Evolutionary conservation across 805 yeast species (phyloP), one percentile per base, ranked within the genome.

Genomic region (Suhomyces prunicola): DNA sequence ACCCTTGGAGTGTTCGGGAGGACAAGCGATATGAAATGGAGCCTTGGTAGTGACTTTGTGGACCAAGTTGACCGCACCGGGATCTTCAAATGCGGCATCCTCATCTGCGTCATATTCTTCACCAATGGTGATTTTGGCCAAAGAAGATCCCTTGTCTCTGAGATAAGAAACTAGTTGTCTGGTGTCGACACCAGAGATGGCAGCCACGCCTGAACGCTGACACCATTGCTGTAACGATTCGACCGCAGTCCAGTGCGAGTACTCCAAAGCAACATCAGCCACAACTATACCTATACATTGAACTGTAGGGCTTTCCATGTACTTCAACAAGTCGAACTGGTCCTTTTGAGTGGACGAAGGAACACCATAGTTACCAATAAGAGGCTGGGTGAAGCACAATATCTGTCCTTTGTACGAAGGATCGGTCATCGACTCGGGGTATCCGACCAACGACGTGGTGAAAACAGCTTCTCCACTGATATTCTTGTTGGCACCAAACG

Each of bases 231-330:
- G 88, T 54, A 94, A 80, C 17, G 96, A 87, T 76, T 94, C 98
- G 33, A 94, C 97, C 3, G 99, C 99, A 36, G 98, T 92, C 99
- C 99, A 94, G 71, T 94, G 99, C n/a, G 97, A 90, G 73, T 93
- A 90, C 69, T 91, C 82, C 80, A 92, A 82, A 22, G 99, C 98
- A 51, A 84, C 97, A 67, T 94, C 97, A 44, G 96, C 88, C 26
- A 94, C 99, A 47, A 94, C 96, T 54, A 94, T 90, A 62, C 98
- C 99, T 56, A 88, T 86, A 73, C 97, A 92, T 74, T 94, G 98
- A 52, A 90, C 85, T 61, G 81, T 83, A 5, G 97, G 94, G 53
- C 92, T 83, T 76, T 94, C 99, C 74, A 94, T 87, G 73, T 90
- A 90, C 71, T 89, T 90, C 67, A 93, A 81, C 60, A 94, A 76